These are phyloP conservation scores for Coelastrella sp. DNA, from an alignment of 139 green algal species.

Conservation along the genomic window DNA sequence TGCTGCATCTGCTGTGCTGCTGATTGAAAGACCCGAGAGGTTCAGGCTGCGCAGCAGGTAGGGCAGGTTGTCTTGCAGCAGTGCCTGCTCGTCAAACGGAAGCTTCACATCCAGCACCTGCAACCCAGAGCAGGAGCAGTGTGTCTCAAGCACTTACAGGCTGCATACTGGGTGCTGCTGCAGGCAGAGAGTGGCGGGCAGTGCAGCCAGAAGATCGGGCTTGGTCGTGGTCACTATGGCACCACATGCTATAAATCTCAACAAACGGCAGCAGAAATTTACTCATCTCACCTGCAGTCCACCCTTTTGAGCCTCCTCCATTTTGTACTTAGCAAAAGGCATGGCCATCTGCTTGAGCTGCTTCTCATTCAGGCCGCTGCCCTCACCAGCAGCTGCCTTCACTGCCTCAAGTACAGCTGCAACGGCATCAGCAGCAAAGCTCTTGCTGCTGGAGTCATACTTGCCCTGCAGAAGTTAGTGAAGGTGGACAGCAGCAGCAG, in stretches of 20 bases:
- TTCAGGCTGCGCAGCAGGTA: slow-evolving; percentile 77
- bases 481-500: neutral
- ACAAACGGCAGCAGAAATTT: no score
- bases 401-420: slow-evolving; percentile 59
- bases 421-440: slow-evolving; percentile 58
- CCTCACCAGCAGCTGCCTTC: slow-evolving; percentile 48
- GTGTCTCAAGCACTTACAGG: neutral
- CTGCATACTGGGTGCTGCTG: neutral
- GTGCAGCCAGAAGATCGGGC: no score
- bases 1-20: slow-evolving; percentile 11
- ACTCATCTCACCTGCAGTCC: slow-evolving; percentile 65
- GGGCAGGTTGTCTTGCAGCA: slow-evolving; percentile 79
- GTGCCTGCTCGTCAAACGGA: slow-evolving; percentile 82
- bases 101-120: slow-evolving; percentile 72
- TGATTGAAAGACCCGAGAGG: slow-evolving; percentile 6
- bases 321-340: slow-evolving; percentile 95
- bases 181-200: neutral
- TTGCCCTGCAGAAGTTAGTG: neutral
- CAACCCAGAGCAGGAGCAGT: neutral
- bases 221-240: no score
- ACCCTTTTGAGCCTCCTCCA: slow-evolving; percentile 74
- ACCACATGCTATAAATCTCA: no score
- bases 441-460: slow-evolving; percentile 53
- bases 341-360: slow-evolving; percentile 83
- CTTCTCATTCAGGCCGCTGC: slow-evolving; percentile 74